phyloP scores from a whole-genome alignment of 768 basidiomycete genomes.

The Boletus rubroflammeus region DNA sequence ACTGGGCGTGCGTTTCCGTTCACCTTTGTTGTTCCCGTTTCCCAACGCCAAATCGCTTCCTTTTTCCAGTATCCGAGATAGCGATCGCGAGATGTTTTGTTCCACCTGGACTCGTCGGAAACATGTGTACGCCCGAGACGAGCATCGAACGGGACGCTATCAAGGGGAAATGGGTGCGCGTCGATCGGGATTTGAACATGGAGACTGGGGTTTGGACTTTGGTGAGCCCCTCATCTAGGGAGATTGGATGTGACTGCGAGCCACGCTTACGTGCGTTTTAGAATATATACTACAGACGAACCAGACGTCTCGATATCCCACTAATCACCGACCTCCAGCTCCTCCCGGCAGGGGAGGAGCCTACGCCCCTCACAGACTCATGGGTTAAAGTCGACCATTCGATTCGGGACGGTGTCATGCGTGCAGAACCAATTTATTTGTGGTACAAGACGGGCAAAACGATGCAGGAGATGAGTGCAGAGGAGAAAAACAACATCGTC shows the following conservation, averaged over 20 bases:
- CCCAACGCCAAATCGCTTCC: not conserved
- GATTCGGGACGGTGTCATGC: slow-evolving; percentile 58
- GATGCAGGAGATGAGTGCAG: slow-evolving; percentile 52
- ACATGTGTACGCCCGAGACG: slow-evolving; percentile 65
- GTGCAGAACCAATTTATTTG: slow-evolving; percentile 56
- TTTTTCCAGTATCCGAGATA: slow-evolving; percentile 71
- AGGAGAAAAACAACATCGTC: slow-evolving; percentile 60
- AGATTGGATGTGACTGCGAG: not conserved
- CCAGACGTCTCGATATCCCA: slow-evolving; percentile 75
- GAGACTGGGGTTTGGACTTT: slow-evolving; percentile 58
- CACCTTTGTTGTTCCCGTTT: not conserved
- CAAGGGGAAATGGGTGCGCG: slow-evolving; percentile 86
- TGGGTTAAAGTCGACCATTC: slow-evolving; percentile 70
- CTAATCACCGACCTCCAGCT: slow-evolving; percentile 73
- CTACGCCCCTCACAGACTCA: slow-evolving; percentile 39
- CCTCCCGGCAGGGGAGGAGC: slow-evolving; percentile 53
- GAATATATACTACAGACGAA: slow-evolving; percentile 82
- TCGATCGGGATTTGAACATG: slow-evolving; percentile 76
- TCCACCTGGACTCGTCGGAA: slow-evolving; percentile 51
- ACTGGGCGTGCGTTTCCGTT: slow-evolving; percentile 24
- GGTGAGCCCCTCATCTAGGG: slow-evolving; percentile 36
- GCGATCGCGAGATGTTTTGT: slow-evolving; percentile 64
- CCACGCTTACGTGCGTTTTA: slow-evolving; percentile 19
- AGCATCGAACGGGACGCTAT: slow-evolving; percentile 71
- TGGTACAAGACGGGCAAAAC: slow-evolving; percentile 80